Evolutionary conservation across 2,329 filamentous ascomycete species (phyloP), one percentile per base, ranked within the genome.

Genomic region (Diaporthe eres): DNA sequence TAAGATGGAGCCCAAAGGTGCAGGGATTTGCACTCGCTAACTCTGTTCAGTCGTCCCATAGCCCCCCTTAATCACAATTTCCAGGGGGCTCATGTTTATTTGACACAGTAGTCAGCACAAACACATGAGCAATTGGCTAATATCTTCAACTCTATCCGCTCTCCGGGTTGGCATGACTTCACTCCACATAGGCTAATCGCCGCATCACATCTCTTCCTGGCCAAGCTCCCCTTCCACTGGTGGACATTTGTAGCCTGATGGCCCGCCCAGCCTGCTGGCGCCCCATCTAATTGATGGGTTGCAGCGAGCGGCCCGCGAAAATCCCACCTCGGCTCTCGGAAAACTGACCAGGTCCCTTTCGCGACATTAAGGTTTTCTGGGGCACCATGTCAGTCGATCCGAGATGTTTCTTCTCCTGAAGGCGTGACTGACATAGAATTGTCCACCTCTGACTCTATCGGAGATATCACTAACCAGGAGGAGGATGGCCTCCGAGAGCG

Each of bases 291-390:
- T 68, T 53, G 47, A 68, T 53, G 65, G 63, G 34, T 53, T 53
- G 34, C 65, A 68, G 34, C 47, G 65, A 47, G 65, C 47, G 47
- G 65, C 47, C 65, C 65, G 65, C 47, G 63, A 67, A 49, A 2
- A 53, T 68, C 47, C 47, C 60, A 37, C 47, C 47, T 68, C 65
- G 65, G 65, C 31, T 53, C 65, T 53, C 47, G 65, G 31, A 39
- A 68, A 28, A 22, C 31, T 68, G 13, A 67, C 17, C 28, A 9
- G 19, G 22, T 31, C 28, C 34, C 22, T 53, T 68, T 53, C 6
- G 31, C 22, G 65, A 39, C 13, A 68, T 39, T 53, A 53, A 68
- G 47, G 65, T 68, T 68, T 53, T 19, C 28, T 68, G 47, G 65
- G 22, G 28, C 15, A 7, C n/a, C 53, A 1, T 28, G 17, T 10